Evolutionary conservation across 306 rosid species (phyloP), one percentile per base, ranked within the genome.

Genomic region (Quercus dentata): DNA sequence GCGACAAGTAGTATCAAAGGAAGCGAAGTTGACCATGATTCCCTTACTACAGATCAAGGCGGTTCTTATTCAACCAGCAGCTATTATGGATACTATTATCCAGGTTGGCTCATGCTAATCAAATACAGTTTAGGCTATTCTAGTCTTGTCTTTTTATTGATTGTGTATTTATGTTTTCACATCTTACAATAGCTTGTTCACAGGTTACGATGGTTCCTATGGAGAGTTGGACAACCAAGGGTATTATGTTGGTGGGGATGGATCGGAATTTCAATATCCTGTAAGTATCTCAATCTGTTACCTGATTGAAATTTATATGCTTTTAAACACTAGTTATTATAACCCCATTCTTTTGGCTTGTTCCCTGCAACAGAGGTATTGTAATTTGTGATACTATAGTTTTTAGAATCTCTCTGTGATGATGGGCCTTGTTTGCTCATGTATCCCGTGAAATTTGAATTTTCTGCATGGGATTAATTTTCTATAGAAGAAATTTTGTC

Each of bases 151-250:
- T 3, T 25, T 75, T 56, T 20, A 64, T 59, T 85, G 76, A 46
- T 79, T 84, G 80, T 80, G 41, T 84, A 90, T 85, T 74, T 78
- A 71, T 85, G 75, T 30, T 56, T 77, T 84, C 82, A 73, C 46
- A 51, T 80, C 85, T 92, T 72, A 91, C 88, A 81, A 58, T 88
- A 81, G 85, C 83, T 76, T 83, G 80, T 55, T 89, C 63, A 69
- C 97, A 92, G 97, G 95, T 89, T 89, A 87, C 77, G 88, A 83
- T 65, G 89, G 90, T 78, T 82, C 75, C 75, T 79, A n/a, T 56
- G 91, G 90, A 74, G 97, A 88, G 62, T 49, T 78, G 74, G 92
- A 89, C 54, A 92, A 74, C 79, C 96, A 92, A 81, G 94, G 89
- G 38, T 91, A 88, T 76, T 89, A 88, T 58, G 88, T 84, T 76